Conservation (phyloP, 2,329 filamentous ascomycete species). For the Pseudogymnoascus sp. region DNA sequence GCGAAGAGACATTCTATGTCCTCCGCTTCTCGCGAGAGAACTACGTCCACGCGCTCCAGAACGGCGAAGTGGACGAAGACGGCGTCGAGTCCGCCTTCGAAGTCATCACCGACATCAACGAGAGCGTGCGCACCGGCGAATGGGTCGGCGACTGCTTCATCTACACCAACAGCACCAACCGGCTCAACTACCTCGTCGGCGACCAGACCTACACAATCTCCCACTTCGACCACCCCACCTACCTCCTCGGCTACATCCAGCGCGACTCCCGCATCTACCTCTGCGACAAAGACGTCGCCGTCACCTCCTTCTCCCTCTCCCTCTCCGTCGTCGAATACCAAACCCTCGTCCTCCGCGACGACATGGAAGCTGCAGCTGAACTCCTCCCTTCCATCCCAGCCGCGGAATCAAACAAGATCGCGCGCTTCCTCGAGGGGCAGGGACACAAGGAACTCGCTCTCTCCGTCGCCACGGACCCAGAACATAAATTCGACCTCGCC, state of each 20-base stretch:
- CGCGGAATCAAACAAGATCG: conserved; percentile 98
- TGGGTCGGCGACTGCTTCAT: conserved; percentile 99
- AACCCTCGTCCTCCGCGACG: conserved; percentile 85
- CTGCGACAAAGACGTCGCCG: conserved; percentile 87
- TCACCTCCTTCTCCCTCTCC: conserved; percentile 84
- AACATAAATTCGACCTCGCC: conserved; percentile 94
- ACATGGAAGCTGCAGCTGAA: conserved; percentile 85
- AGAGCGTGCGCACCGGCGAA: conserved; percentile 86
- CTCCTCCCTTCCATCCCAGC: conserved; percentile 74
- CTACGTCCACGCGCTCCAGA: conserved; percentile 75
- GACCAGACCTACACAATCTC: conserved; percentile 97
- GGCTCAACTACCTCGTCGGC: conserved; percentile 93
- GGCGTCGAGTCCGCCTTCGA: conserved; percentile 95
- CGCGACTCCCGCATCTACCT: conserved; percentile 93
- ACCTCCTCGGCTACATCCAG: conserved; percentile 89
- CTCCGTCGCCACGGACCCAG: conserved; percentile 85
- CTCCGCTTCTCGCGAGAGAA: conserved; percentile 84
- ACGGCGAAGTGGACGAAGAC: conserved; percentile 75
- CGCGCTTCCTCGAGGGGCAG: conserved; percentile 92
- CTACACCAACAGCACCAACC: conserved; percentile 95
- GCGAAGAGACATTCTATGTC: conserved; percentile 92
- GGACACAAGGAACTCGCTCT: conserved; percentile 93
- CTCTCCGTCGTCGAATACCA: conserved; percentile 94
- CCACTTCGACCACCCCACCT: conserved; percentile 93
- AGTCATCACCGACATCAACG: conserved; percentile 89